phyloP scores from a whole-genome alignment of 2,329 filamentous ascomycete species.

The Alternaria sp. region DNA sequence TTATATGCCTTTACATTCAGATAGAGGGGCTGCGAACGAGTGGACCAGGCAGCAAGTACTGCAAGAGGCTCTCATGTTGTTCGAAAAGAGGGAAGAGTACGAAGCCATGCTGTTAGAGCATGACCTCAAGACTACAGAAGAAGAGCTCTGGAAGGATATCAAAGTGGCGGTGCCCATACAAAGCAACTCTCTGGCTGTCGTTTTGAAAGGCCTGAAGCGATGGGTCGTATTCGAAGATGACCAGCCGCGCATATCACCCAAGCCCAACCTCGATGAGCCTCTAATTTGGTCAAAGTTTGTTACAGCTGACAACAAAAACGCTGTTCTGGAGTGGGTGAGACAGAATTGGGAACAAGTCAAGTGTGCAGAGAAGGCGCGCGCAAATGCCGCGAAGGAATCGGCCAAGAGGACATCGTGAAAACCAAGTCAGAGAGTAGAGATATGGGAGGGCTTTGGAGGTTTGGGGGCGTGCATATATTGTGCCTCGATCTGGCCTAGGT shows the following conservation, averaged over 20 bases:
- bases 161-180: constrained; percentile 49
- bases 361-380: constrained; percentile 39
- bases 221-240: constrained; percentile 46
- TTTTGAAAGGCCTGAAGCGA: constrained; percentile 43
- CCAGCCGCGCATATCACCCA: constrained; percentile 25
- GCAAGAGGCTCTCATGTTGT: constrained; percentile 63
- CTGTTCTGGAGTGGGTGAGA: constrained; percentile 41
- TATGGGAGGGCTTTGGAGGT: not conserved
- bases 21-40: constrained; percentile 38
- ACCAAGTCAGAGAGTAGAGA: not conserved
- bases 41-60: constrained; percentile 58
- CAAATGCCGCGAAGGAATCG: constrained; percentile 24
- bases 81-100: constrained; percentile 60
- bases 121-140: constrained; percentile 51
- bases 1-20: constrained; percentile 66
- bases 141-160: constrained; percentile 56
- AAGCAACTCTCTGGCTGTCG: constrained; percentile 33
- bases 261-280: constrained; percentile 26
- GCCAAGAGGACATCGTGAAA: constrained; percentile 2
- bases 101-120: constrained; percentile 49
- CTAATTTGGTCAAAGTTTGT: constrained; percentile 35
- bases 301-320: constrained; percentile 13
- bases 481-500: not conserved
- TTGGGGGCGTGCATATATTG: not conserved
- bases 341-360: constrained; percentile 44